Evolutionary conservation across 2,329 filamentous ascomycete genomes (phyloP).

Genomic region (Trichoderma lentiforme): DNA sequence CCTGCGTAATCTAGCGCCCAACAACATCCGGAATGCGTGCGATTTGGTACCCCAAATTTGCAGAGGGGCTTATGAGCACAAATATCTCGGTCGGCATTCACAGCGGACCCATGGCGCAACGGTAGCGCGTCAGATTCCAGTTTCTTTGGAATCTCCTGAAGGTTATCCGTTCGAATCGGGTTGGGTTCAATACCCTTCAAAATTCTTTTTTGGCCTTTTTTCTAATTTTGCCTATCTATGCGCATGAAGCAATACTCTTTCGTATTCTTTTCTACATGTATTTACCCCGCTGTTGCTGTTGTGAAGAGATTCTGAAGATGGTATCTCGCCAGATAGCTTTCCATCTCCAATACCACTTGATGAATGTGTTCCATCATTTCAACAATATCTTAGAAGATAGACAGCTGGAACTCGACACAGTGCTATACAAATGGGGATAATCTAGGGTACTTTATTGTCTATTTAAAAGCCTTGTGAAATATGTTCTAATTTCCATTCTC

Average conservation of each 20-base stretch:
- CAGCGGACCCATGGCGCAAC: slow-evolving; percentile 17
- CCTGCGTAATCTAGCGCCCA: too few species aligned
- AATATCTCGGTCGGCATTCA: neutral
- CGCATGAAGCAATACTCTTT: neutral
- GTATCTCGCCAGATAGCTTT: rapidly evolving
- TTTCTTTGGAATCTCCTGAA: slow-evolving; percentile 9
- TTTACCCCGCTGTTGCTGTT: neutral
- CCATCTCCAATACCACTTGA: neutral
- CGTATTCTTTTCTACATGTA: neutral
- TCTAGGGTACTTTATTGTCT: rapidly evolving
- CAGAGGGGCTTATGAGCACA: neutral
- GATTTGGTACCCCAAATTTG: neutral
- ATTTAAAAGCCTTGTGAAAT: neutral
- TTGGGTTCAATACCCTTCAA: slow-evolving; percentile 18
- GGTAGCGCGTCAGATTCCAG: slow-evolving; percentile 18
- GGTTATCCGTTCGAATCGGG: slow-evolving; percentile 18
- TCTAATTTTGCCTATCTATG: neutral
- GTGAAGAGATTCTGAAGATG: neutral
- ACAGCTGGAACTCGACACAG: rapidly evolving
- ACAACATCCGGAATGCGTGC: too few species aligned
- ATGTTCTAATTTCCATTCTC: neutral
- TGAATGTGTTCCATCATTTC: neutral
- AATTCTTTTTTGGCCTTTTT: neutral
- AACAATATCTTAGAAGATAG: neutral
- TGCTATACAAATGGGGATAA: rapidly evolving